These are phyloP conservation scores for Tetramitus jugosus DNA, from an alignment of 208 protist genomes.

Conservation along the genomic window DNA sequence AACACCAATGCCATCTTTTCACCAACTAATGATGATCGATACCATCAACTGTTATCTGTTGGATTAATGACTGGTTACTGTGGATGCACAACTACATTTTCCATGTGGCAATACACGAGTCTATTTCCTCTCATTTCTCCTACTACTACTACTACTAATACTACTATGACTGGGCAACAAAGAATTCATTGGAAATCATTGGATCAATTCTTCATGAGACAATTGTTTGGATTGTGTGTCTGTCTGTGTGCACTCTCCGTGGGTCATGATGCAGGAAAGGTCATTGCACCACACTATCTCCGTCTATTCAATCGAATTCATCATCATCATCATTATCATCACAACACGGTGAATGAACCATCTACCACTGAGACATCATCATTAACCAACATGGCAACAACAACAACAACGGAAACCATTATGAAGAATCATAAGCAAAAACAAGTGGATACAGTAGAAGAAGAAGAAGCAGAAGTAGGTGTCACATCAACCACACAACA, in stretches of 20 bases:
- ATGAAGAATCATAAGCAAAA: background rate
- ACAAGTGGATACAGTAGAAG: too few relatives aligned
- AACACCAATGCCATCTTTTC: background rate
- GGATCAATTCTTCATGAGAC: background rate
- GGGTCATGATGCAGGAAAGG: background rate
- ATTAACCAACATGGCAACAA: too few relatives aligned
- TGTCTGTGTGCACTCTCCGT: background rate
- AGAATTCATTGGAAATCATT: too few relatives aligned
- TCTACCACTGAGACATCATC: too few relatives aligned
- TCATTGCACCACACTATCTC: background rate
- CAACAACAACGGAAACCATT: too few relatives aligned
- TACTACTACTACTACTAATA: background rate
- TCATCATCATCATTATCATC: too few relatives aligned
- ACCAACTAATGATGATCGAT: background rate
- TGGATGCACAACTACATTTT: slow-evolving; percentile 1
- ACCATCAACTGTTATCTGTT: background rate
- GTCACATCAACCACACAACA: too few relatives aligned
- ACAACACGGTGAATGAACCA: too few relatives aligned
- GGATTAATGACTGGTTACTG: background rate
- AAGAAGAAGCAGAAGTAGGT: too few relatives aligned
- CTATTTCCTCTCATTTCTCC: background rate
- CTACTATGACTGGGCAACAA: too few relatives aligned
- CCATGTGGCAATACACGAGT: background rate
- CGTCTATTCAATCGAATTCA: too few relatives aligned
- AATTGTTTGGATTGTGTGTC: background rate